Base-by-base conservation (phyloP, 2,329 filamentous ascomycete genomes). In the Cadophora sp. region DNA sequence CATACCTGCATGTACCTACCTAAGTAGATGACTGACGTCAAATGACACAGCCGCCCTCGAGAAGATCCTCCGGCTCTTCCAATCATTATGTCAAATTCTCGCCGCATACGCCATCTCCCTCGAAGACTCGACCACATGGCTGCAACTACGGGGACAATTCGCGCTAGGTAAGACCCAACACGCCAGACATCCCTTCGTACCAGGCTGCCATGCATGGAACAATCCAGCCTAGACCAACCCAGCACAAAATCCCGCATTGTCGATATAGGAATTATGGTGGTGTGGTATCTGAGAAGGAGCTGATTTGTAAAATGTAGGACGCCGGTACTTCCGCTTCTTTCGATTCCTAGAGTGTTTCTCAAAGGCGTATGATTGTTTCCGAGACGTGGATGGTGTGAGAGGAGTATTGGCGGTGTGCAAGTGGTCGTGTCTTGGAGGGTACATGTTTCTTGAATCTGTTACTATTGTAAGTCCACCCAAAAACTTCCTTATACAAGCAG, bases 241-340 rank as follows among this genome's bases (percentile, higher is more conserved):
- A 3, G 13, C 14, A 24, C 51, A 14, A 56, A 33, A 39, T 56
- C 18, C 3, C 18, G 6, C 30, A 39, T 56, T 6, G 18, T 4
- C 27, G 4, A 20, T 22, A 39, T 20, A 1, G 18, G 13, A 2
- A 20, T 4, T 3, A n/a, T 1, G 7, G 11, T 36, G 18, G 9
- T 20, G 20, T 20, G 4, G 11, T 45, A 3, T n/a, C n/a, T 53
- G n/a, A 7, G 20, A 1, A 18, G 39, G 13, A 18, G 55, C 55
- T 58, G 20, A 58, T 48, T 9, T 24, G 24, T 43, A 33, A 50
- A 55, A 3, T 13, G n/a, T 39, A 84, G 83, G 79, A 36, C 83
- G 91, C 45, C 85, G 90, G 24, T 88, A 86, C 78, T 84, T 93
- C 75, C 87, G 91, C 14, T 80, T 91, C 66, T 90, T 92, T 76